Evolutionary conservation across 1,284 basidiomycete genomes (phyloP), one percentile per base, ranked within the genome.

Genomic region (Ustilago crameri): DNA sequence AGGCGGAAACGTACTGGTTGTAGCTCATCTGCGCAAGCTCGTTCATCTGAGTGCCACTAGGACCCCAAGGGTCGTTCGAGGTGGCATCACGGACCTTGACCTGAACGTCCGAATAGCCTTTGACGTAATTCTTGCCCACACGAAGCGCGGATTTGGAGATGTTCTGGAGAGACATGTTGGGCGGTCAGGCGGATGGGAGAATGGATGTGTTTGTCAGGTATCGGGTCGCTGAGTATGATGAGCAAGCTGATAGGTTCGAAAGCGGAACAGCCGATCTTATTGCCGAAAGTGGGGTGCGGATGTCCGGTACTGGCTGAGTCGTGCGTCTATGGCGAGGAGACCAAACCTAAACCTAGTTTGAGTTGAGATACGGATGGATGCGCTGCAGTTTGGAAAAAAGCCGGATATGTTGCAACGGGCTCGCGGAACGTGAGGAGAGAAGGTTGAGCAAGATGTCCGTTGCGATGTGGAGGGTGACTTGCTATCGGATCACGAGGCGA

Each of bases 51-150:
- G 94, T 93, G 10, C 95, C 95, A 22, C 92, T 93, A 17, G 96
- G 95, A 0, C 96, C 95, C 95, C 95, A 98, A 7, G 96, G 92
- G 84, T 99, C 95, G 85, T 99, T 98, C n/a, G 92, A 95, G n/a
- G 96, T 99, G 24, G 95, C 93, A 87, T 97, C 95, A 63, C 95
- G 89, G 62, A 97, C 93, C 85, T 98, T 98, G 51, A 93, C 90
- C 85, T 97, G 91, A 0, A 90, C 91, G 37, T 78, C 75, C 15
- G 76, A 74, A 54, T 82, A 82, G 30, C 80, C 80, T 55, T 82
- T 83, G 63, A 81, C 68, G 60, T 82, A 83, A 66, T 83, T 83
- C 56, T 83, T 83, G 55, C 80, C 80, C 12, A 81, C 78, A 26
- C 81, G 75, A 12, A 83, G 68, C 48, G 79, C 80, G 20, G 76